phyloP scores from a whole-genome alignment of 2,329 filamentous ascomycete genomes.

The Fusarium equiseti region DNA sequence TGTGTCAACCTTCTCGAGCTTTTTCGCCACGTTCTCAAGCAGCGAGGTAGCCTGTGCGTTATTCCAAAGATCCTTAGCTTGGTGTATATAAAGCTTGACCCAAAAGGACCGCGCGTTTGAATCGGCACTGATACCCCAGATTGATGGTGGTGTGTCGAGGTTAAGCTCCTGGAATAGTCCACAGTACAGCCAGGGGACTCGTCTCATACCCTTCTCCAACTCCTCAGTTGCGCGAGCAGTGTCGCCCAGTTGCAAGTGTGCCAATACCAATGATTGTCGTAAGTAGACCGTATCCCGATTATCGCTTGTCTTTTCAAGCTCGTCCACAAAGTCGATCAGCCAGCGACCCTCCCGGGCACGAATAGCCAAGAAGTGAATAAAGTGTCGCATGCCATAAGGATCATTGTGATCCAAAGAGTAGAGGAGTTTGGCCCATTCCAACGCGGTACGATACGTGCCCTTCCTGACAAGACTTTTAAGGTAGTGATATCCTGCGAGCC shows the following conservation, averaged over 20 bases:
- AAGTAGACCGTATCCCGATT: conserved; percentile 72
- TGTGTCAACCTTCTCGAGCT: conserved; percentile 59
- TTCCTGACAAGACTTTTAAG: conserved; percentile 87
- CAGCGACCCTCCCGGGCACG: conserved; percentile 81
- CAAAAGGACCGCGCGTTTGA: conserved; percentile 73
- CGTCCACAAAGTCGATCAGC: conserved; percentile 76
- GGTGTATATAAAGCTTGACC: conserved; percentile 79
- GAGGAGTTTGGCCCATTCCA: conserved; percentile 93
- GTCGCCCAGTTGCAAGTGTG: conserved; percentile 78
- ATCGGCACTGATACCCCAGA: conserved; percentile 83
- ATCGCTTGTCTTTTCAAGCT: conserved; percentile 52
- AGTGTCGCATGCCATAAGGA: conserved; percentile 83
- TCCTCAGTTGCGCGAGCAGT: conserved; percentile 72
- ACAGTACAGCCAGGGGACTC: conserved; percentile 86
- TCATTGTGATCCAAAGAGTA: conserved; percentile 81
- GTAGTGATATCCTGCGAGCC: conserved; percentile 90
- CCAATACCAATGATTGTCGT: conserved; percentile 80
- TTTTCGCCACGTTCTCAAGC: conserved; percentile 76
- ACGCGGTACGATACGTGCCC: conserved; percentile 91
- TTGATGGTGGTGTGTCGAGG: conserved; percentile 79
- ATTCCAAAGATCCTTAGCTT: conserved; percentile 88
- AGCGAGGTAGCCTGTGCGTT: conserved; percentile 76
- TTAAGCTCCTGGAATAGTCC: conserved; percentile 84
- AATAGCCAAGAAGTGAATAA: conserved; percentile 87
- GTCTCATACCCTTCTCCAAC: conserved; percentile 75